Evolutionary conservation across 2,329 filamentous ascomycete species (phyloP), one percentile per base, ranked within the genome.

Genomic region (Exserohilum rostratum): DNA sequence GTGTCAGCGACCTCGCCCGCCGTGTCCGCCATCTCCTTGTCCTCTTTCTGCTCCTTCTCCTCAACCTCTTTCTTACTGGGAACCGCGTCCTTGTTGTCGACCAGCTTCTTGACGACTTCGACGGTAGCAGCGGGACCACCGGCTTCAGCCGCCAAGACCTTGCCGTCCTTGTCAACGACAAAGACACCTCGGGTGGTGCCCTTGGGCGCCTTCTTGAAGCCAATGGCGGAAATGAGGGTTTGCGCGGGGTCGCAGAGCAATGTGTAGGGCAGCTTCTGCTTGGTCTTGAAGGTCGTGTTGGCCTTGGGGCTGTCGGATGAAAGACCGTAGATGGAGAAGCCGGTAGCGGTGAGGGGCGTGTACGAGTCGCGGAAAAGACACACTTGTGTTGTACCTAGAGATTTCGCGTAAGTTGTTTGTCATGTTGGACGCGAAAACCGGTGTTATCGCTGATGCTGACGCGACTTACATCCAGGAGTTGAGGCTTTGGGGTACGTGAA

Each of bases 401-500:
- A 7, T 25, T 25, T 25, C 22, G 22, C 22, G 22, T 25, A 5
- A 25, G 22, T 25, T 7, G 22, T 4, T 7, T 25, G 22, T 7
- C 22, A 25, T 25, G 22, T 25, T n/a, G 22, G 22, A 45, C 18
- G 18, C 51, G 38, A 49, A n/a, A n/a, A n/a, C n/a, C n/a, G n/a
- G n/a, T n/a, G n/a, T n/a, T n/a, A n/a, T n/a, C n/a, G n/a, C n/a
- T 22, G 37, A 34, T 17, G 39, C 34, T 6, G 42, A 44, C 18
- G 39, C 31, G 9, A 79, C 91, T 85, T 86, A 96, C 93, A 98
- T 60, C 93, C 93, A 33, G 91, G 91, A 18, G 95, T 99, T 25
- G 90, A 95, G 11, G 95, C 95, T 79, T 90, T 96, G 55, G 95
- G 95, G 73, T 98, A 98, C 29, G 93, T 97, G 76, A 99, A 97